phyloP scores from a whole-genome alignment of 192 early-diverging fungal genomes.

The Powellomyces hirtus region DNA sequence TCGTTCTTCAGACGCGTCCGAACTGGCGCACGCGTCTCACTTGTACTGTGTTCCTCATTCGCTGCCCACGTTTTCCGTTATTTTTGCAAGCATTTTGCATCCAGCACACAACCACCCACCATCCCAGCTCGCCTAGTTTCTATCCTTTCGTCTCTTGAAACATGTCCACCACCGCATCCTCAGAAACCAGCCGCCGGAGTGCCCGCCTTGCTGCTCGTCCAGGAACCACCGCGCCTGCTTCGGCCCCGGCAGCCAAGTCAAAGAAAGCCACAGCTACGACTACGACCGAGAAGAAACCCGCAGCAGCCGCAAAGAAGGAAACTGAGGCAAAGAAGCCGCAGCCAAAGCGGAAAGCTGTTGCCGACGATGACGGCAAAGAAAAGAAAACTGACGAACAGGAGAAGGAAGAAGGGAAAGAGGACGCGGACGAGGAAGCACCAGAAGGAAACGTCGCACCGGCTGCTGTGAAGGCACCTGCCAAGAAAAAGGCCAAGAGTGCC shows the following conservation, averaged over 20 bases:
- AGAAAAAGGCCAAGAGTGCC: not conserved
- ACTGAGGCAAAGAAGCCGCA: too few relatives aligned
- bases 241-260: not conserved
- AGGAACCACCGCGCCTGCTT: not conserved
- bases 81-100: too few relatives aligned
- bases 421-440: conserved; percentile 1
- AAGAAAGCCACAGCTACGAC: not conserved
- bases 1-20: too few relatives aligned
- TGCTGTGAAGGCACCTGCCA: not conserved
- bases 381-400: not conserved
- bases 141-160: too few relatives aligned
- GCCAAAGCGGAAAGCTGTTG: too few relatives aligned
- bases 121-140: too few relatives aligned
- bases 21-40: too few relatives aligned
- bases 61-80: too few relatives aligned
- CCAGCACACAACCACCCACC: too few relatives aligned
- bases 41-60: too few relatives aligned
- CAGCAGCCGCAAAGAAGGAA: not conserved
- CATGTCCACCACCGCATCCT: too few relatives aligned
- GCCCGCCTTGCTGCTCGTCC: not conserved
- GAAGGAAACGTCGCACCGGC: not conserved
- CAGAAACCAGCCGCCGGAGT: not conserved
- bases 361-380: not conserved
- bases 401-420: not conserved
- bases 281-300: not conserved